Conservation (phyloP, 2,329 filamentous ascomycete genomes). For the Sporothrix mexicana region DNA sequence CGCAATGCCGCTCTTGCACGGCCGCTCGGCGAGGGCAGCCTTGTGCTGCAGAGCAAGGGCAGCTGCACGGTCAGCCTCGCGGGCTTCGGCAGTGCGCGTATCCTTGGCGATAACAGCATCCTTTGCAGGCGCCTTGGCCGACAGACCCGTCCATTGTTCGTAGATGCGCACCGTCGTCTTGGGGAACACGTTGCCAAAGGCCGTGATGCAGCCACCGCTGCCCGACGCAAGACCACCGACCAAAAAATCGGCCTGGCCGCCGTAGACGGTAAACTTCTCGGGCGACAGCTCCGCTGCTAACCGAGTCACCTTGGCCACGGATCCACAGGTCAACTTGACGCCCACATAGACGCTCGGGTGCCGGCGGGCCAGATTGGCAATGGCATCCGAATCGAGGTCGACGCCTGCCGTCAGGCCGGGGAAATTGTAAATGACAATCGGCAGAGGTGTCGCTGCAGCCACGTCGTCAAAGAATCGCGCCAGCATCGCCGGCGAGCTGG, state of each 20-base stretch:
- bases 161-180: conserved; percentile 64
- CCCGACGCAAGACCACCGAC: conserved; percentile 63
- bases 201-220: conserved; percentile 65
- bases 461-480: conserved; percentile 65
- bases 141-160: conserved; percentile 55
- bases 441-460: conserved; percentile 57
- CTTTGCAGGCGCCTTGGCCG: conserved; percentile 4
- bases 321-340: conserved; percentile 65
- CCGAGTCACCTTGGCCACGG: conserved; percentile 72
- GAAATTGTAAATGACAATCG: conserved; percentile 71
- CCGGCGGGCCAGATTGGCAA: conserved; percentile 56
- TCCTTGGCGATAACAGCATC: background rate
- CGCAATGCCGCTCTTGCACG: conserved; percentile 70
- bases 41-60: conserved; percentile 65
- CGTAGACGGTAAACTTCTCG: conserved; percentile 69
- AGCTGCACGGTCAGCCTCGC: conserved; percentile 60
- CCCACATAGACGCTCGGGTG: conserved; percentile 39
- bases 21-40: conserved; percentile 68
- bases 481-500: conserved; percentile 62
- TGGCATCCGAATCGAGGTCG: conserved; percentile 69
- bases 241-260: conserved; percentile 75
- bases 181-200: conserved; percentile 67
- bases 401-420: conserved; percentile 71
- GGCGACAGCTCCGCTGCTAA: conserved; percentile 58
- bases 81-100: conserved; percentile 33